Evolutionary conservation across 352 stramenopile species (phyloP).

Genomic region (Globisporangium lucens): DNA sequence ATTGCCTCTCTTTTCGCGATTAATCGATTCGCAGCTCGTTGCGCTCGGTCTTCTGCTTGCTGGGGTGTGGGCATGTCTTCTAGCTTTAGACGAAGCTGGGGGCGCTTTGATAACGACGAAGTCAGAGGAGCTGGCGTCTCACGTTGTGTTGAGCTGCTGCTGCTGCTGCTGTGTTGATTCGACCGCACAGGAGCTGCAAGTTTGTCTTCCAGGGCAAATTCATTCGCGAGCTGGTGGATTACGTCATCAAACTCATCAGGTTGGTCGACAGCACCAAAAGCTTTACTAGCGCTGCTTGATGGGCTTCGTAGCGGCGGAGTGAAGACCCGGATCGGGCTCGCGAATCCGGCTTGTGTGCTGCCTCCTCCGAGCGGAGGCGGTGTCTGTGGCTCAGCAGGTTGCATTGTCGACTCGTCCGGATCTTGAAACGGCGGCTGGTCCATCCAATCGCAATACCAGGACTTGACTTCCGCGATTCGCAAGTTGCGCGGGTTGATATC

Average conservation of each 20-base stretch:
- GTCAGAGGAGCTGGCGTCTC: conserved; percentile 8
- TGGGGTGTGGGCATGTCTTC: conserved; percentile 87
- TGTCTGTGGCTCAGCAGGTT: background rate
- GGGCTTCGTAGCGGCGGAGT: conserved; percentile 9
- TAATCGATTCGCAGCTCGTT: conserved; percentile 65
- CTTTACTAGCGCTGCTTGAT: background rate
- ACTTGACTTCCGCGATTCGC: conserved; percentile 79
- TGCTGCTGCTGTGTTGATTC: background rate
- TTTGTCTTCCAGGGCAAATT: conserved; percentile 59
- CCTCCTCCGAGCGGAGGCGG: conserved; percentile 1
- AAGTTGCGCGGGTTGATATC: conserved; percentile 78
- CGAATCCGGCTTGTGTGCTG: background rate
- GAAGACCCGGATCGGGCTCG: conserved; percentile 4
- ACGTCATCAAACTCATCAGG: conserved; percentile 37
- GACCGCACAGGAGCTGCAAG: conserved; percentile 10
- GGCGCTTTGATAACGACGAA: conserved; percentile 40
- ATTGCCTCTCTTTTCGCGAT: conserved; percentile 76
- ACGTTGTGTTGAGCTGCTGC: background rate
- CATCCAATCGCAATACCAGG: conserved; percentile 79
- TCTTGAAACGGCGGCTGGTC: conserved; percentile 27
- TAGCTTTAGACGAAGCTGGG: conserved; percentile 70
- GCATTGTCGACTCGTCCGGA: conserved; percentile 1
- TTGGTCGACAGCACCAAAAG: background rate
- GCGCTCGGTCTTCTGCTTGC: conserved; percentile 76
- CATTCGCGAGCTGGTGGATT: conserved; percentile 32